These are phyloP conservation scores for Cercospora citrullina DNA, from an alignment of 2,329 filamentous ascomycete genomes.

Conservation along the genomic window DNA sequence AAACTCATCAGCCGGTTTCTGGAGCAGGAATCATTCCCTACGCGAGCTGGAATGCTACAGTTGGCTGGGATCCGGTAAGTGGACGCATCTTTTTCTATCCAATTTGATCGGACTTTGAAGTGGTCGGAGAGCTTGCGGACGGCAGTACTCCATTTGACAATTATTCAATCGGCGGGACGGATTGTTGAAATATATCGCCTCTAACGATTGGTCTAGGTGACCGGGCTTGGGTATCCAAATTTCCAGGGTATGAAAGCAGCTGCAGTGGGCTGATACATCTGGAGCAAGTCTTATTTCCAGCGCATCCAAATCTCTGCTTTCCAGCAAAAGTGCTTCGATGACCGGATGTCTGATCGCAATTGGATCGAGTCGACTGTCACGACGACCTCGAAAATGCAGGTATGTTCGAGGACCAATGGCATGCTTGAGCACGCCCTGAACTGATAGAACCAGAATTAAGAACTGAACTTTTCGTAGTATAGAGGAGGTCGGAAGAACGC, in stretches of 20 bases:
- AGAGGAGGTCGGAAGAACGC: not conserved
- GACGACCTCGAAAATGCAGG: not conserved
- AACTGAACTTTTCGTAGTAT: not conserved
- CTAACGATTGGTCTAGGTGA: not conserved
- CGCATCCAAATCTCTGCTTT: not conserved
- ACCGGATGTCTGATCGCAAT: not conserved
- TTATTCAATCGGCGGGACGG: not conserved
- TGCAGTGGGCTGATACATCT: not conserved
- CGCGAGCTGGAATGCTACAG: conserved; percentile 29
- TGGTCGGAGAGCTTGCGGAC: not conserved
- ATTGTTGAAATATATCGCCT: not conserved
- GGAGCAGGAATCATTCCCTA: conserved; percentile 28
- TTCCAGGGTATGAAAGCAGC: conserved; percentile 10
- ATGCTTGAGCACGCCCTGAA: not conserved
- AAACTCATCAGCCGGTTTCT: conserved; percentile 11
- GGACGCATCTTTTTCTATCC: too few relatives aligned
- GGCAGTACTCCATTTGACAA: not conserved
- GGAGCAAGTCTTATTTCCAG: not conserved
- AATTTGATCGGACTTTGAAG: too few relatives aligned
- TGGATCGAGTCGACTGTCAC: not conserved
- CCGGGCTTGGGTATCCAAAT: conserved; percentile 19
- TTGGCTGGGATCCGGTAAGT: conserved; percentile 30
- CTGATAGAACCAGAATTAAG: not conserved
- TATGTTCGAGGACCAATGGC: not conserved
- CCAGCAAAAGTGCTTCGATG: not conserved